Base-by-base conservation (phyloP, 2,329 filamentous ascomycete genomes). In the Aureobasidium sp. region DNA sequence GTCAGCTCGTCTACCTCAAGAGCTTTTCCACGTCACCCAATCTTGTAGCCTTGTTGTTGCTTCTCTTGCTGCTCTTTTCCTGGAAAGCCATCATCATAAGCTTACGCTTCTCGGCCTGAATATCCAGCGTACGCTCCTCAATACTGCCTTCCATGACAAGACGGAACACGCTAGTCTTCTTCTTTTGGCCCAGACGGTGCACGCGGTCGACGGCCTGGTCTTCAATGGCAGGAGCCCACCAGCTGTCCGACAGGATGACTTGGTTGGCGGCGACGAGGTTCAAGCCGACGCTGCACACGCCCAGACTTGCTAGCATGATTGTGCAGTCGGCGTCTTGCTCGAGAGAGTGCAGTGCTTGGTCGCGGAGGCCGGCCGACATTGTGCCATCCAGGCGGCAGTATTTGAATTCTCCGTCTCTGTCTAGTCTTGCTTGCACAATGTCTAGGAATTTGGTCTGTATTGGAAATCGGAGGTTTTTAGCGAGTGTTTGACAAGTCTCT, bases 221-320 rank as follows among this genome's bases (percentile, higher is more conserved):
- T 68, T 95, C 90, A 53, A 95, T 93, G 1, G 89, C 89, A 0
- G 90, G 90, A 1, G 90, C 89, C 86, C 90, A 95, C 90, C 88
- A 95, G 55, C 81, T 86, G 67, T 95, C 90, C 0, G 82, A 80
- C 17, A 95, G 74, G 40, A 95, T 82, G 55, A 94, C 88, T 6
- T 90, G 90, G 61, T 93, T 89, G 0, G 90, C 90, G 0, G 88
- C 83, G 0, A 90, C 87, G 11, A 95, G 79, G 61, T 95, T 95
- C 40, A 95, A 75, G 0, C 90, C 90, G 1, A 95, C 89, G 49
- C 84, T 86, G 68, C 88, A 91, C 6, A 93, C 90, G 6, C 81
- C 80, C 37, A 95, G 72, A 63, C 85, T 90, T 2, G 90, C 90
- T 2, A 95, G 82, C 73, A 95, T 78, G 60, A 95, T 79, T 0